Base-by-base conservation (phyloP, 1,284 basidiomycete species). In the Volvariella surrecta region DNA sequence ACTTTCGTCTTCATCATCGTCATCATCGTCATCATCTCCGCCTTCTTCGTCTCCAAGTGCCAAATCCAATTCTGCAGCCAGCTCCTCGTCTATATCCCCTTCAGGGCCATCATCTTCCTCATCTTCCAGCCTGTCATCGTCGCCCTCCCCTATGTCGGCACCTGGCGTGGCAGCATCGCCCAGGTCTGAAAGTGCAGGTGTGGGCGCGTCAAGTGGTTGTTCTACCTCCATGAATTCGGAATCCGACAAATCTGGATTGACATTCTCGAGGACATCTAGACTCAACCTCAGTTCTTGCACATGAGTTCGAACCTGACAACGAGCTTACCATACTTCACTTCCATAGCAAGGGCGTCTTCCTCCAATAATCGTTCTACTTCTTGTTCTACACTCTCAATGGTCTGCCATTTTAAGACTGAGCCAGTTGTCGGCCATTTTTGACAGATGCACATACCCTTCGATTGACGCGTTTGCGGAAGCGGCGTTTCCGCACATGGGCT, bases 381-480 rank as follows among this genome's bases (percentile, higher is more conserved):
- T 62, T 95, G 86, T 61, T 99, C 95, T 2, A 98, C 93, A 24
- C 89, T 94, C 67, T 98, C 94, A 52, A 98, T 98, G 1, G 91
- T 91, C 78, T 90, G 52, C n/a, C n/a, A n/a, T n/a, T n/a, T n/a
- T n/a, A n/a, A n/a, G n/a, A n/a, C n/a, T n/a, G n/a, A n/a, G n/a
- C n/a, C n/a, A n/a, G n/a, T n/a, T n/a, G n/a, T n/a, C n/a, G n/a
- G n/a, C n/a, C n/a, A n/a, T n/a, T 10, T n/a, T 18, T 11, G 19
- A 42, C 1, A 34, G 34, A 40, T 4, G 28, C 11, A 67, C 77
- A 44, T 53, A 88, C 88, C 52, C 89, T 67, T 59, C 80, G 77
- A 57, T 91, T 91, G 30, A 91, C 78, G 40, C 93, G 73, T 61
- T 94, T 96, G 48, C 95, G 75, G 64, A 98, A 99, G 32, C 96